Base-by-base conservation (phyloP, 2,329 filamentous ascomycete species). In the Beauveria varroae region DNA sequence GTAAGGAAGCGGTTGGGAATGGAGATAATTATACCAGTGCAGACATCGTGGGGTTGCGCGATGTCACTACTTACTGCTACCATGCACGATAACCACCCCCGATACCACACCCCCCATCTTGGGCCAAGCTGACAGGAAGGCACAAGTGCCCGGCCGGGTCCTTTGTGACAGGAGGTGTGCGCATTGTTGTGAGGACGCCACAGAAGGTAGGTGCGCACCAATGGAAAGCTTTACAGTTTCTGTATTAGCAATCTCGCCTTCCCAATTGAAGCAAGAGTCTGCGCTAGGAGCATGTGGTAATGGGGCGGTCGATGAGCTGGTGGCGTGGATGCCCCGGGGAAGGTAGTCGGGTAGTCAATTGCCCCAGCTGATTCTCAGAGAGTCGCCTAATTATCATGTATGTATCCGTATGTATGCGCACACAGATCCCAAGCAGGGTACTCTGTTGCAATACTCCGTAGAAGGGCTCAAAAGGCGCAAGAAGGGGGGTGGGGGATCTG, bases 311-410 rank as follows among this genome's bases (percentile, higher is more conserved):
- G 6, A 43, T 12, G 30, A 40, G 54, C 54, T 47, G 54, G 47
- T 47, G 43, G 28, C 10, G 26, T 41, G 18, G 54, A 26, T 41
- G 41, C 9, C 40, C 41, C n/a, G 41, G 41, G 56, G 22, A 34
- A 51, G 37, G 28, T 30, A 34, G 30, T 34, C 10, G 12, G 30
- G 30, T 34, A 20, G n/a, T 24, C n/a, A 52, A 37, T 53, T 59
- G 57, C 57, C 57, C 26, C 40, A 53, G 47, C 49, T 59, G 57
- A 52, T 59, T 53, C 14, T n/a, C n/a, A 37, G 34, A 9, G 46
- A 40, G 46, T 57, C 43, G 54, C 54, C 54, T 37, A 1, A 5
- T 5, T 14, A 34, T n/a, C n/a, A 28, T 30, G 28, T 30, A 30
- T 30, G 28, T 30, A 30, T 30, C 28, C 28, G 8, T 30, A 30